phyloP scores from a whole-genome alignment of 2,329 filamentous ascomycete species.

The Paraconiothyrium sp. region DNA sequence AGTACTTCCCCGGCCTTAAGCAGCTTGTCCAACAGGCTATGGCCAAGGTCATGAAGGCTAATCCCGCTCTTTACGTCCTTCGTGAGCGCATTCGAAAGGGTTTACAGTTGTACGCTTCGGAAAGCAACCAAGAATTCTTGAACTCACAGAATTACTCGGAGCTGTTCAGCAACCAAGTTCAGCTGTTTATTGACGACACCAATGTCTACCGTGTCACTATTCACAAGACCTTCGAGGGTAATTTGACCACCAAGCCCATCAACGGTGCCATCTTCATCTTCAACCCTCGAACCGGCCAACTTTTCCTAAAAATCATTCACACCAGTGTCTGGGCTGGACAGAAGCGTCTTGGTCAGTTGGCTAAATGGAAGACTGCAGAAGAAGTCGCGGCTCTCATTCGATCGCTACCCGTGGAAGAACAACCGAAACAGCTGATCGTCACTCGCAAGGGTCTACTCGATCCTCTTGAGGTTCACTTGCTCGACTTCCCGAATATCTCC shows the following conservation, averaged over 20 bases:
- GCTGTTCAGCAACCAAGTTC: constrained; percentile 98
- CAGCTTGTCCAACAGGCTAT: constrained; percentile 96
- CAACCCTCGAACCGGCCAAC: constrained; percentile 96
- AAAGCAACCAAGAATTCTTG: constrained; percentile 98
- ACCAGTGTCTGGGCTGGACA: constrained; percentile 99
- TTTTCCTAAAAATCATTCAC: constrained; percentile 99
- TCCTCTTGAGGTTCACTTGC: constrained; percentile 93
- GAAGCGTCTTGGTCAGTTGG: constrained; percentile 96
- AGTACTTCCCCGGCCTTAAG: constrained; percentile 98
- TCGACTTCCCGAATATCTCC: constrained; percentile 99
- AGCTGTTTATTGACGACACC: constrained; percentile 98
- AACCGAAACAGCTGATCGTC: constrained; percentile 98
- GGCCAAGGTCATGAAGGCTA: constrained; percentile 99
- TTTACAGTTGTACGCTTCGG: constrained; percentile 95
- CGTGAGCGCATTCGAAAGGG: constrained; percentile 98
- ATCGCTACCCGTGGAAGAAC: constrained; percentile 95
- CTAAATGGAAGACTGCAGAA: constrained; percentile 99
- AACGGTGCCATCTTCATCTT: constrained; percentile 99
- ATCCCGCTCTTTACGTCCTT: constrained; percentile 93
- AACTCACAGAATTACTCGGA: constrained; percentile 99
- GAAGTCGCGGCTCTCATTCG: constrained; percentile 98
- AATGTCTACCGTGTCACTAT: constrained; percentile 99
- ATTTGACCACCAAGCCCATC: constrained; percentile 98
- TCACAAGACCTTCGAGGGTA: constrained; percentile 99
- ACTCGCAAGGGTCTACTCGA: constrained; percentile 96